A percentile compares a stretch with the other conserved stretches of the same genome.
These are phyloP conservation scores for Cryphonectria carpinicola DNA, from an alignment of 2,329 filamentous ascomycete species.

Conservation along the genomic window DNA sequence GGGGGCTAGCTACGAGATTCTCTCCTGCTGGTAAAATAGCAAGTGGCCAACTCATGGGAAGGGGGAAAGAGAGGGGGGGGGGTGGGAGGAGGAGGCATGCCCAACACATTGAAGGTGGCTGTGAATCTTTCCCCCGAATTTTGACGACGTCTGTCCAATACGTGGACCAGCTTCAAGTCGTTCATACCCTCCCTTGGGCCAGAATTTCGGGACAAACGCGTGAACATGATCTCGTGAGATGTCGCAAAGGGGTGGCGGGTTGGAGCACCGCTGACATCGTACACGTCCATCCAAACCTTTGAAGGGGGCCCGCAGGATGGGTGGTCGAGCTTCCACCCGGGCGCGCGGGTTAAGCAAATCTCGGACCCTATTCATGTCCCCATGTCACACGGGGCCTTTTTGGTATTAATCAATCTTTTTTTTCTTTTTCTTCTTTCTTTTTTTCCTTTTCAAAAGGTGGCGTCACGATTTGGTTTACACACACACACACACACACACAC, in stretches of 20 bases:
- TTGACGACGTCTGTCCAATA: background rate
- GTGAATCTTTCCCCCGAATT: background rate
- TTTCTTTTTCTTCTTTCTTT: no score
- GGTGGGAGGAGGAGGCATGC: background rate
- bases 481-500: background rate
- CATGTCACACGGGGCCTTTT: background rate
- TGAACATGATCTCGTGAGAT: constrained; percentile 5
- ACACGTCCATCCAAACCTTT: background rate
- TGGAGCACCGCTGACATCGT: background rate
- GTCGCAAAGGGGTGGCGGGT: background rate
- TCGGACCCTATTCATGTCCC: background rate
- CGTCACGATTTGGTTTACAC: background rate
- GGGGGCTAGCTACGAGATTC: background rate
- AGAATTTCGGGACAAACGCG: constrained; percentile 7
- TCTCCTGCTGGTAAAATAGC: background rate
- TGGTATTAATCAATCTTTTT: background rate
- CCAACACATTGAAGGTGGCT: background rate
- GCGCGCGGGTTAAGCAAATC: background rate
- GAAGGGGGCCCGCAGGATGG: background rate
- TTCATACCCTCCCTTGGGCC: background rate
- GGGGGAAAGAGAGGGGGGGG: background rate
- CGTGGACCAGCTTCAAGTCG: background rate
- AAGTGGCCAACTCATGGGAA: background rate
- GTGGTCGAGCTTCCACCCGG: background rate
- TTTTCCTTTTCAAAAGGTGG: background rate